Conservation (phyloP, 2,329 filamentous ascomycete species). For the Emergomyces pasteurianus region DNA sequence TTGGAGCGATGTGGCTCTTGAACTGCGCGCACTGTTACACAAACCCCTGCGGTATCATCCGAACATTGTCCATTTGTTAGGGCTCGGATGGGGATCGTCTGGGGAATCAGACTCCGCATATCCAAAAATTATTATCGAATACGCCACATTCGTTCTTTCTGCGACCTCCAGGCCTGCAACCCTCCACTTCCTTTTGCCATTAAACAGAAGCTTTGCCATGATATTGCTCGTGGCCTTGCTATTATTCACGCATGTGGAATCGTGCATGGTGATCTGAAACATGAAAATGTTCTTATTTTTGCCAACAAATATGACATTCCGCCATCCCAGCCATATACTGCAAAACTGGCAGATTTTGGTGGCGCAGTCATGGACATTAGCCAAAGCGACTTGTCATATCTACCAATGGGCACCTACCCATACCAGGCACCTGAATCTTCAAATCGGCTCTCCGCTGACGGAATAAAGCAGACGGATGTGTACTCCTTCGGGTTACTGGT, state of each 20-base stretch:
- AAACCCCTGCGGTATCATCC: constrained; percentile 1
- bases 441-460: background rate
- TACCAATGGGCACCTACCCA: constrained; percentile 5
- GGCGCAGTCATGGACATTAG: constrained; percentile 6
- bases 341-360: constrained; percentile 11
- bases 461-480: constrained; percentile 6
- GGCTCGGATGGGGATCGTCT: background rate
- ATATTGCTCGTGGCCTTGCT: constrained; percentile 8
- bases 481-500: constrained; percentile 9
- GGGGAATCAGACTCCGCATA: background rate
- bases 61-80: background rate
- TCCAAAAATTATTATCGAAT: background rate
- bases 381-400: background rate
- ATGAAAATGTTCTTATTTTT: constrained; percentile 11
- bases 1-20: constrained; percentile 1
- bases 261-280: constrained; percentile 10
- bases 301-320: background rate
- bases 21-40: background rate
- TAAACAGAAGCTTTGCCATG: constrained; percentile 5
- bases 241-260: constrained; percentile 9
- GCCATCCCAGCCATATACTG: constrained; percentile 2
- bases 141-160: background rate
- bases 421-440: constrained; percentile 7
- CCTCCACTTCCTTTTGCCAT: background rate
- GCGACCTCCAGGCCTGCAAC: background rate